Percentiles rank a stretch among this genome's conserved stretches.
Conservation (phyloP, 2,329 filamentous ascomycete species). For the Colletotrichum phormii region DNA sequence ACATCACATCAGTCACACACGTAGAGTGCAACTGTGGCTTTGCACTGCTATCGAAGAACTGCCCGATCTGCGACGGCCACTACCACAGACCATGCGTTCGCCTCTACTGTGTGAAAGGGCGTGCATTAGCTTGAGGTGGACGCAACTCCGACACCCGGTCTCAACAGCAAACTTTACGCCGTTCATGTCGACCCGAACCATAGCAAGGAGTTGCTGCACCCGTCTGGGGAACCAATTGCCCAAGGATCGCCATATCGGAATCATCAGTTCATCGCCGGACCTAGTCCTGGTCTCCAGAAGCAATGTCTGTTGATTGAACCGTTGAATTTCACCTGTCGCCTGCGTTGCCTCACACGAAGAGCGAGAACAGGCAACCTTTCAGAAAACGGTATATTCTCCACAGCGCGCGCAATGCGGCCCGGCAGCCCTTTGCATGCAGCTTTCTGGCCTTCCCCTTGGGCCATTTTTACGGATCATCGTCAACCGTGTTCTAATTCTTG, state of each 20-base stretch:
- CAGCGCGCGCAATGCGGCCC: neutral
- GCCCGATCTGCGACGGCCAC: conserved; percentile 1
- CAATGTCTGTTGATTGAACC: neutral
- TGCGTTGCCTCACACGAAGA: neutral
- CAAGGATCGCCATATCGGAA: neutral
- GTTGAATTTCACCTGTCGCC: neutral
- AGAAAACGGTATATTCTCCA: neutral
- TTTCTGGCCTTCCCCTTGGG: neutral
- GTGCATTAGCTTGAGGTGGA: conserved; percentile 20
- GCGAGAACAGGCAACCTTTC: neutral
- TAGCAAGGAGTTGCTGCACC: neutral
- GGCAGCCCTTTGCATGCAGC: neutral
- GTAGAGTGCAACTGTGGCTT: conserved; percentile 1
- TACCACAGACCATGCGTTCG: conserved; percentile 35
- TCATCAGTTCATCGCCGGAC: neutral
- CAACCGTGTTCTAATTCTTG: neutral
- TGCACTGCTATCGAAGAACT: conserved; percentile 24
- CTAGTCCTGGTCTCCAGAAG: neutral
- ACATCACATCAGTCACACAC: conserved; percentile 5
- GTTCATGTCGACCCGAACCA: neutral
- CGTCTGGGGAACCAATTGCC: neutral
- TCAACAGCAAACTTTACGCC: conserved; percentile 27
- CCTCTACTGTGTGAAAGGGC: conserved; percentile 8
- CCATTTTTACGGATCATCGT: conserved; percentile 3
- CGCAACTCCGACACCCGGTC: conserved; percentile 29